Evolutionary conservation across 768 basidiomycete species (phyloP).

Genomic region (Boletus huronensis): DNA sequence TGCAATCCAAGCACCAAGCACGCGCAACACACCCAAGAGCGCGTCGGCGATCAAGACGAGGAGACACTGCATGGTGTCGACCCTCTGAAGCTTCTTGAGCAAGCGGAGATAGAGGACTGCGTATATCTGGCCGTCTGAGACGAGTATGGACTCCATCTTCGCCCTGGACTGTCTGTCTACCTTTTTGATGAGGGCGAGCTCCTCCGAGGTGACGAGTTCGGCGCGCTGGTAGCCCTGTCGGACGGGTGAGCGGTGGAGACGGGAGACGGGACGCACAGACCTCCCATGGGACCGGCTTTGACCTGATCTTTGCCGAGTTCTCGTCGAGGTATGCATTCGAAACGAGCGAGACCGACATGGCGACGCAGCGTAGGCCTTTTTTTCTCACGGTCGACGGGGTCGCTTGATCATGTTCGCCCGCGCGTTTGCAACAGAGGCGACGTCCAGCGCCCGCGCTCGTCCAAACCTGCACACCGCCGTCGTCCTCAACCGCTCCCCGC

Average conservation of each 20-base stretch:
- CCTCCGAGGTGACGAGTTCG: constrained; percentile 82
- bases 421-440: constrained; percentile 43
- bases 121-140: constrained; percentile 81
- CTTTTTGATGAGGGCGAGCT: constrained; percentile 83
- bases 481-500: constrained; percentile 74
- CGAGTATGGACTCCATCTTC: constrained; percentile 70
- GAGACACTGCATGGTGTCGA: constrained; percentile 85
- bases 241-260: constrained; percentile 9
- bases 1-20: neutral
- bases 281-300: constrained; percentile 96
- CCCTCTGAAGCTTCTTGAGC: constrained; percentile 79
- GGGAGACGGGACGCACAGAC: constrained; percentile 38
- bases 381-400: constrained; percentile 34
- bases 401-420: constrained; percentile 21
- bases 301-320: constrained; percentile 78
- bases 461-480: constrained; percentile 57
- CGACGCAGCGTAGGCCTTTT: constrained; percentile 13
- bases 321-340: constrained; percentile 86
- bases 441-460: constrained; percentile 13
- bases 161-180: constrained; percentile 78
- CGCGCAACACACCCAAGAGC: constrained; percentile 57
- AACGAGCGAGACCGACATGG: constrained; percentile 74
- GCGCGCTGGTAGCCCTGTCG: constrained; percentile 91
- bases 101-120: constrained; percentile 87
- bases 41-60: constrained; percentile 88